These are phyloP conservation scores for Entomortierella beljakovae DNA, from an alignment of 192 early-diverging fungal species.

Conservation along the genomic window DNA sequence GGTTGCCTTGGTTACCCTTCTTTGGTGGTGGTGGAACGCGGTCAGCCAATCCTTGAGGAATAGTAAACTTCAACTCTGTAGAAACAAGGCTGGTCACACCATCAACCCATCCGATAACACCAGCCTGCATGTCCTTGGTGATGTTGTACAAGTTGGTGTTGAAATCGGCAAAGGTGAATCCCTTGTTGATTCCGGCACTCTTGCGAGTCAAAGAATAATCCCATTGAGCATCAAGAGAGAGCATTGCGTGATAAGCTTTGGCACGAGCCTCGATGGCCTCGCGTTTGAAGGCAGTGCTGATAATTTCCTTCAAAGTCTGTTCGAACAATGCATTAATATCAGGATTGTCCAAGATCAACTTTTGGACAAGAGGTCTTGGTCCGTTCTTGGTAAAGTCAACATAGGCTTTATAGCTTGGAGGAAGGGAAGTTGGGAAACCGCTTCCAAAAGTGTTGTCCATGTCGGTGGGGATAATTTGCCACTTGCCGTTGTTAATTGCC, in stretches of 20 bases:
- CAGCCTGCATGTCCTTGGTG: constrained; percentile 30
- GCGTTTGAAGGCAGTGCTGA: constrained; percentile 39
- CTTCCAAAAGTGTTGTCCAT: constrained; percentile 56
- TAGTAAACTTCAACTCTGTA: constrained; percentile 19
- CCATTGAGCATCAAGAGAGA: constrained; percentile 47
- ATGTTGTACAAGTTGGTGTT: constrained; percentile 28
- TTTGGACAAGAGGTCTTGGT: constrained; percentile 43
- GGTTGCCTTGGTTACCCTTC: constrained; percentile 26
- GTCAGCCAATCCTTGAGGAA: constrained; percentile 27
- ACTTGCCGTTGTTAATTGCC: constrained; percentile 11
- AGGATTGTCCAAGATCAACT: constrained; percentile 37
- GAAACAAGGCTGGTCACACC: constrained; percentile 14
- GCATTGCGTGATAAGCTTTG: constrained; percentile 44
- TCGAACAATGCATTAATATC: constrained; percentile 46
- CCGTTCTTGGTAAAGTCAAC: constrained; percentile 13
- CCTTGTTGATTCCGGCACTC: constrained; percentile 26
- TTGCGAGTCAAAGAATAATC: constrained; percentile 27
- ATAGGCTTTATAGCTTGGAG: constrained; percentile 22
- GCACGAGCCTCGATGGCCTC: constrained; percentile 41
- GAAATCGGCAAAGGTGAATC: constrained; percentile 31
- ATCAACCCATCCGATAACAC: constrained; percentile 28
- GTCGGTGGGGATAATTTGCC: constrained; percentile 55
- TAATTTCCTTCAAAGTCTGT: constrained; percentile 42
- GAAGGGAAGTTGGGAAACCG: constrained; percentile 24
- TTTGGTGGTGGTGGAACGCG: constrained; percentile 35